These are phyloP conservation scores for Spiromastix sp. DNA, from an alignment of 2,329 filamentous ascomycete species.

Conservation along the genomic window DNA sequence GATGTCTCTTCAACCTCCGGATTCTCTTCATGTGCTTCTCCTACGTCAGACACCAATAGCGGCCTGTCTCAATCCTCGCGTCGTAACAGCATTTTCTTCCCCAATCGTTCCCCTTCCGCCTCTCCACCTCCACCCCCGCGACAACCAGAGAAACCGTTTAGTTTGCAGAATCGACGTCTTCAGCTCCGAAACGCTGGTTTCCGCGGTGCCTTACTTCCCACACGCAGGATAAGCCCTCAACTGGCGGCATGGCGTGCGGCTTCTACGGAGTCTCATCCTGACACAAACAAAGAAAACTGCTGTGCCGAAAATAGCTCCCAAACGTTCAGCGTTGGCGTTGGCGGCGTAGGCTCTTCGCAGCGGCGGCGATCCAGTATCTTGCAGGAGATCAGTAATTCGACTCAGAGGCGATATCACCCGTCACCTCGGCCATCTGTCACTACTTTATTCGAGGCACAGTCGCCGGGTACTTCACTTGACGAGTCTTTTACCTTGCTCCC, in stretches of 20 bases:
- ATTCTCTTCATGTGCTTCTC: neutral
- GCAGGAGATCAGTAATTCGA: slow-evolving; percentile 22
- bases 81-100: slow-evolving; percentile 6
- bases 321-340: slow-evolving; percentile 1
- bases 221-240: slow-evolving; percentile 13
- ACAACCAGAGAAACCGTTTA: slow-evolving; percentile 13
- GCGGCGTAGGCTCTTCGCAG: slow-evolving; percentile 5
- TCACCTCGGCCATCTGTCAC: slow-evolving; percentile 12
- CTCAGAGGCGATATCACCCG: slow-evolving; percentile 12
- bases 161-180: slow-evolving; percentile 18
- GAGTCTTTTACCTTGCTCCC: slow-evolving; percentile 3
- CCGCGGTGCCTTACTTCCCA: slow-evolving; percentile 15
- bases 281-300: slow-evolving; percentile 14
- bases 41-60: neutral
- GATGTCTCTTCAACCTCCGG: neutral
- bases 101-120: slow-evolving; percentile 8
- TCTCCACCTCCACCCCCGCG: slow-evolving; percentile 10
- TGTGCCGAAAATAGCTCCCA: slow-evolving; percentile 1
- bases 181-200: slow-evolving; percentile 21
- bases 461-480: slow-evolving; percentile 8
- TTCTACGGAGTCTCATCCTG: slow-evolving; percentile 12
- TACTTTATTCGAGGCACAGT: slow-evolving; percentile 12
- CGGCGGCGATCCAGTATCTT: slow-evolving; percentile 18
- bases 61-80: slow-evolving; percentile 4
- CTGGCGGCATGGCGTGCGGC: slow-evolving; percentile 13